Conservation (phyloP, 129 eudicot species). For the Centaurea solstitialis region DNA sequence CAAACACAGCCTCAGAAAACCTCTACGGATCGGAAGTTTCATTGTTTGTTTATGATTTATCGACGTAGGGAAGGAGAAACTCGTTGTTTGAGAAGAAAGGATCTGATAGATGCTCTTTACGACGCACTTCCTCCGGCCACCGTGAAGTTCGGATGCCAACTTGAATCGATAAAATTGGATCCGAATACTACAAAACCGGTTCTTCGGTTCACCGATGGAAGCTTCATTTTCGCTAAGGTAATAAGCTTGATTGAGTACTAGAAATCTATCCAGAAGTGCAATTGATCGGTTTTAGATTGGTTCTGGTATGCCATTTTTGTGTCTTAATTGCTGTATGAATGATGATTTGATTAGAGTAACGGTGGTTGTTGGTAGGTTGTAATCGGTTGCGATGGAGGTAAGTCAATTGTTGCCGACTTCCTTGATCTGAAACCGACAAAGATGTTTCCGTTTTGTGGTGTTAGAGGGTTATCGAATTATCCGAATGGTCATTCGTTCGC, state of each 20-base stretch:
- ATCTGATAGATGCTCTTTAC: slow-evolving; percentile 52
- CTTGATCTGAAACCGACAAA: slow-evolving; percentile 50
- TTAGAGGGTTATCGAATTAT: slow-evolving; percentile 60
- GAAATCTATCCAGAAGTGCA: too few species aligned
- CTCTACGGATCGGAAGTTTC: neutral
- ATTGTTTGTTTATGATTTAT: neutral
- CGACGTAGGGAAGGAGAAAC: slow-evolving; percentile 37
- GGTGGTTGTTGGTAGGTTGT: slow-evolving; percentile 38
- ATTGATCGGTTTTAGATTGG: neutral
- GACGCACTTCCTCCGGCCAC: slow-evolving; percentile 59
- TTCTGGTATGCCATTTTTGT: neutral
- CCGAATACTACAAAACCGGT: slow-evolving; percentile 33
- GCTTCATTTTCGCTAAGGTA: slow-evolving; percentile 57
- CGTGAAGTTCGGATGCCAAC: slow-evolving; percentile 49
- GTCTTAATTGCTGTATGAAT: too few species aligned
- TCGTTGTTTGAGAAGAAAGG: slow-evolving; percentile 62
- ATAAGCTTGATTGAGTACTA: neutral
- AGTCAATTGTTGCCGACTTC: slow-evolving; percentile 47
- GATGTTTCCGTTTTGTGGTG: slow-evolving; percentile 20
- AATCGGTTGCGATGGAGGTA: slow-evolving; percentile 68
- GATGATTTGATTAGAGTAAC: neutral
- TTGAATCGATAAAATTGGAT: slow-evolving; percentile 45
- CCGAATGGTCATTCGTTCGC: slow-evolving; percentile 53
- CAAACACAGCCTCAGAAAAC: too few species aligned
- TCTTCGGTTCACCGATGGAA: slow-evolving; percentile 50